Conservation (phyloP, 192 early-diverging fungal species). For the Dissophora ornata region DNA sequence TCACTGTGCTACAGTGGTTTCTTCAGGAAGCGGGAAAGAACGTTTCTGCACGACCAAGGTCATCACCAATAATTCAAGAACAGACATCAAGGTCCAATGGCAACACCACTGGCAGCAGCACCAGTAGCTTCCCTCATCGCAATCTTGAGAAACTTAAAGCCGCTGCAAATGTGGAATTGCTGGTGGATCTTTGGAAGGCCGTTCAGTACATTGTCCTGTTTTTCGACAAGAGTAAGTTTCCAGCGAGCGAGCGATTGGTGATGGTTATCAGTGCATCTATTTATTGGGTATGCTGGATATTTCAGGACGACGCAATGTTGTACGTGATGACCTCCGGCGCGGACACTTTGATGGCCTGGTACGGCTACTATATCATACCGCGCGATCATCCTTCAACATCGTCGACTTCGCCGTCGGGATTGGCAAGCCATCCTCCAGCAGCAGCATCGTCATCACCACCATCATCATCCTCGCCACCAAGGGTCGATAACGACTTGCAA, state of each 20-base stretch:
- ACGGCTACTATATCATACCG: slow-evolving; percentile 32
- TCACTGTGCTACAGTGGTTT: slow-evolving; percentile 18
- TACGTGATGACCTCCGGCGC: slow-evolving; percentile 12
- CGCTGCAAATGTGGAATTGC: background rate
- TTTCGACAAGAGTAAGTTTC: background rate
- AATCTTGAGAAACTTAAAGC: slow-evolving; percentile 1
- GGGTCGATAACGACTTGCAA: background rate
- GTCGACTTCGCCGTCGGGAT: background rate
- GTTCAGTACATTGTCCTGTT: slow-evolving; percentile 12
- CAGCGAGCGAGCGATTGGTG: slow-evolving; percentile 16
- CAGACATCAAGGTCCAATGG: background rate
- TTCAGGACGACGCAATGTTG: slow-evolving; percentile 12
- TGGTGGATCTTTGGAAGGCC: slow-evolving; percentile 28
- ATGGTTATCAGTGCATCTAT: slow-evolving; percentile 4
- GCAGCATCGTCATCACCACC: background rate
- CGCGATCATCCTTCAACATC: too few relatives aligned
- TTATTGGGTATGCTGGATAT: slow-evolving; percentile 40
- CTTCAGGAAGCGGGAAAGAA: slow-evolving; percentile 26
- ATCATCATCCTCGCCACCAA: background rate
- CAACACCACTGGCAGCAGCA: background rate
- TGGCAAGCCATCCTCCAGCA: background rate
- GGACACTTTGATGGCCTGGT: slow-evolving; percentile 49
- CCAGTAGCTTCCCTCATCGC: too few relatives aligned
- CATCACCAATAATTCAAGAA: background rate
- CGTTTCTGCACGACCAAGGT: too few relatives aligned